phyloP scores from a whole-genome alignment of 805 yeast species.

The Lipomyces japonicus region DNA sequence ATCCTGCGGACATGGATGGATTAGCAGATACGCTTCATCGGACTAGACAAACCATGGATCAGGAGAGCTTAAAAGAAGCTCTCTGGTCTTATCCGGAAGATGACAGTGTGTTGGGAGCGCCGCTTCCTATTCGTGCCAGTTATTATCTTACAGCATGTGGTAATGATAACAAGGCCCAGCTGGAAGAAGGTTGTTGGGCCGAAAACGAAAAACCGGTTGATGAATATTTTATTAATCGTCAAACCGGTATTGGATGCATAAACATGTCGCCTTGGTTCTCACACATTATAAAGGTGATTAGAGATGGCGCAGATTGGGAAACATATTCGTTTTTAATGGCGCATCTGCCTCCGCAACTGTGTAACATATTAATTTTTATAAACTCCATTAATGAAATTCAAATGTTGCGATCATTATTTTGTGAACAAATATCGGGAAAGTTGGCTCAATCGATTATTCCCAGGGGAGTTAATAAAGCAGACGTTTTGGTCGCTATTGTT shows the following conservation, averaged over 20 bases:
- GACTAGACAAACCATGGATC: constrained; percentile 38
- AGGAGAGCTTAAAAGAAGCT: constrained; percentile 32
- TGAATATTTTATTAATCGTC: constrained; percentile 7
- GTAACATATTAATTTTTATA: constrained; percentile 53
- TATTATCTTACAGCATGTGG: constrained; percentile 19
- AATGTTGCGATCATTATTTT: constrained; percentile 46
- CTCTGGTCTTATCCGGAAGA: constrained; percentile 64
- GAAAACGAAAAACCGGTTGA: neutral
- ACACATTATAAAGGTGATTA: constrained; percentile 48
- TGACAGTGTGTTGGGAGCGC: constrained; percentile 46
- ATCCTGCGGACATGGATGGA: constrained; percentile 62
- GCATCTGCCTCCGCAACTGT: constrained; percentile 66
- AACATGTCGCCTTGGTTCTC: constrained; percentile 45
- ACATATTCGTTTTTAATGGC: constrained; percentile 61
- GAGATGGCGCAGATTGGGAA: constrained; percentile 63
- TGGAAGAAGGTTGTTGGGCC: constrained; percentile 2
- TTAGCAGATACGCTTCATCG: constrained; percentile 58
- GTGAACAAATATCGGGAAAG: constrained; percentile 56
- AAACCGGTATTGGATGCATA: constrained; percentile 13
- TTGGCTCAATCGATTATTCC: constrained; percentile 47
- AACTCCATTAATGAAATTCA: constrained; percentile 43
- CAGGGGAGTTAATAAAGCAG: constrained; percentile 48
- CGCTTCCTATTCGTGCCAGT: constrained; percentile 45
- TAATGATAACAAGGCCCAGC: constrained; percentile 16
- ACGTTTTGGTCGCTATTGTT: constrained; percentile 62